These are phyloP conservation scores for Salvia sclarea DNA, from an alignment of 305 asterid species.

Conservation along the genomic window DNA sequence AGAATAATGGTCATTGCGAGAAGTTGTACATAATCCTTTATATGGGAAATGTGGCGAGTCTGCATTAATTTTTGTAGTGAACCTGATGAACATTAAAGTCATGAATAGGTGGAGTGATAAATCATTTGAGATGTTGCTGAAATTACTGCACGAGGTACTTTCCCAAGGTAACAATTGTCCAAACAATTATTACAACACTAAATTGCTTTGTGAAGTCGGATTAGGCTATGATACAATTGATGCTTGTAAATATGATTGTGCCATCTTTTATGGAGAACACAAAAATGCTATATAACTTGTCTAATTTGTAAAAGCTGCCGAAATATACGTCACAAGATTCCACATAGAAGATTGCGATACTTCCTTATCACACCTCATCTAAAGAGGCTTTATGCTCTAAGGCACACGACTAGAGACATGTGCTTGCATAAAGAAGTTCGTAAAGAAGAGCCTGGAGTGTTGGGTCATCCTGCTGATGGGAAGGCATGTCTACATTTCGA, in stretches of 20 bases:
- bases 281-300: background rate
- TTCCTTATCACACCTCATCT: slow-evolving; percentile 15
- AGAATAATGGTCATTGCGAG: background rate
- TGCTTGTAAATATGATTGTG: slow-evolving; percentile 7
- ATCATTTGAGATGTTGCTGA: background rate
- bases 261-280: background rate
- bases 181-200: background rate
- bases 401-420: background rate
- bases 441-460: background rate
- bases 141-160: background rate
- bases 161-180: background rate
- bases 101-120: background rate
- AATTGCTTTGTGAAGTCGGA: background rate
- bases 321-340: background rate
- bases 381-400: background rate
- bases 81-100: background rate
- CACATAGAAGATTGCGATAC: background rate
- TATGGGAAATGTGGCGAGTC: background rate
- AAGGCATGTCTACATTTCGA: background rate
- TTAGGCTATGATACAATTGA: background rate
- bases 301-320: background rate
- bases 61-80: background rate
- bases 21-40: background rate
- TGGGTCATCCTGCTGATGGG: background rate
- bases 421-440: background rate